phyloP scores from a whole-genome alignment of 768 basidiomycete species.

The Tremella yokohamensis region DNA sequence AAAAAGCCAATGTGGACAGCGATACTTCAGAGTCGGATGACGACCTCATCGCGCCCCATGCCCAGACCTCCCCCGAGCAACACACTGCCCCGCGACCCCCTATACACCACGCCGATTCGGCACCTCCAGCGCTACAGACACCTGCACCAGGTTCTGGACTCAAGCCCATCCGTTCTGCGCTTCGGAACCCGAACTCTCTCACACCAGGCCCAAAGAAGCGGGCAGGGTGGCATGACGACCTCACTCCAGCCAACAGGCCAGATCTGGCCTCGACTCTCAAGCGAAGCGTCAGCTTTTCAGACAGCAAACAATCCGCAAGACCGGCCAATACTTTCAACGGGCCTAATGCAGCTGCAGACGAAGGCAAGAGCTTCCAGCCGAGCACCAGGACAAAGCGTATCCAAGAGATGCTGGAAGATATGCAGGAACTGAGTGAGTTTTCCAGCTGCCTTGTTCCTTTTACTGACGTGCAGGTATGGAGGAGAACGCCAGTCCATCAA shows the following conservation, averaged over 20 bases:
- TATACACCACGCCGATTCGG: slow-evolving; percentile 24
- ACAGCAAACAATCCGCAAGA: slow-evolving; percentile 64
- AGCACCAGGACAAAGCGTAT: slow-evolving; percentile 77
- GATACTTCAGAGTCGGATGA: not conserved
- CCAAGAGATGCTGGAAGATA: slow-evolving; percentile 69
- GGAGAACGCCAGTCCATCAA: slow-evolving; percentile 47
- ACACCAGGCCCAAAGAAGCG: slow-evolving; percentile 39
- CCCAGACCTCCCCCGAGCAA: slow-evolving; percentile 6
- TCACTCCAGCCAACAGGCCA: slow-evolving; percentile 26
- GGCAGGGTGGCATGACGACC: slow-evolving; percentile 31
- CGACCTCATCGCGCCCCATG: not conserved
- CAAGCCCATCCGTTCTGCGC: slow-evolving; percentile 40
- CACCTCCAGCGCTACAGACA: slow-evolving; percentile 33
- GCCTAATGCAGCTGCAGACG: not conserved
- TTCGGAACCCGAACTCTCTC: slow-evolving; percentile 31
- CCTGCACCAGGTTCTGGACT: slow-evolving; percentile 22
- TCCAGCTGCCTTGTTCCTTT: slow-evolving; percentile 3
- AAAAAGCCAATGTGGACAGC: not conserved
- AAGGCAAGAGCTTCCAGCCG: slow-evolving; percentile 27
- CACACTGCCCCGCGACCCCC: slow-evolving; percentile 23
- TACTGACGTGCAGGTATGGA: slow-evolving; percentile 31
- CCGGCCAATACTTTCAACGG: slow-evolving; percentile 54
- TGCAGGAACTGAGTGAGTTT: slow-evolving; percentile 65
- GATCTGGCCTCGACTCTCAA: slow-evolving; percentile 23
- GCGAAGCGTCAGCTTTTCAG: slow-evolving; percentile 84